A percentile compares a stretch with the other conserved stretches of the same genome.
These are phyloP conservation scores for Geotrichum histeridarum DNA, from an alignment of 1,139 yeast species.

Conservation along the genomic window DNA sequence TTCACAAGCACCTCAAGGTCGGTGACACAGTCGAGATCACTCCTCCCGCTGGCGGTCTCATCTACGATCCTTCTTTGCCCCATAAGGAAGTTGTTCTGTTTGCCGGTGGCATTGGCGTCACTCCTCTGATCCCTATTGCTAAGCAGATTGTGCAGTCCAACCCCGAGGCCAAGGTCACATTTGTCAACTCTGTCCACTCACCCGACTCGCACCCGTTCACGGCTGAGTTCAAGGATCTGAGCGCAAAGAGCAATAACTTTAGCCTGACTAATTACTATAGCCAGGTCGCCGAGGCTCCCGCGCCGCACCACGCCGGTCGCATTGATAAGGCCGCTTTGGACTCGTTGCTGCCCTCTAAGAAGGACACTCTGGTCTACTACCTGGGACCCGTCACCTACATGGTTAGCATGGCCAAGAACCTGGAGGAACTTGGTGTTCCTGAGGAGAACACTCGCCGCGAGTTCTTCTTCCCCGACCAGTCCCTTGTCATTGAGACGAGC, in stretches of 20 bases:
- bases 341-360: slow-evolving; percentile 1
- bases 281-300: slow-evolving; percentile 1
- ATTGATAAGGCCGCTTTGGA: slow-evolving; percentile 23
- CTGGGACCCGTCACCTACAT: slow-evolving; percentile 19
- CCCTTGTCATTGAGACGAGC: slow-evolving; percentile 9
- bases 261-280: slow-evolving; percentile 24
- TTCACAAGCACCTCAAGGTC: slow-evolving; percentile 47
- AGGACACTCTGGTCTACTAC: slow-evolving; percentile 16
- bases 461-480: slow-evolving; percentile 20
- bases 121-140: slow-evolving; percentile 54
- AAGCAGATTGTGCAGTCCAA: slow-evolving; percentile 35
- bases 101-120: slow-evolving; percentile 65
- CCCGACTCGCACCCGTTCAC: slow-evolving; percentile 25
- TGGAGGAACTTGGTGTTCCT: slow-evolving; percentile 17
- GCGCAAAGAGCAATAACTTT: slow-evolving; percentile 22
- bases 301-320: slow-evolving; percentile 19
- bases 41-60: slow-evolving; percentile 59
- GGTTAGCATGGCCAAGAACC: slow-evolving; percentile 16
- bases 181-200: slow-evolving; percentile 29
- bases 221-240: slow-evolving; percentile 21
- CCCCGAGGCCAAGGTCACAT: slow-evolving; percentile 20
- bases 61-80: slow-evolving; percentile 35
- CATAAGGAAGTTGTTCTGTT: slow-evolving; percentile 43
- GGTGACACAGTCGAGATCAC: slow-evolving; percentile 51
- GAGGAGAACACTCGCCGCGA: slow-evolving; percentile 17